Conservation (phyloP, 2,329 filamentous ascomycete species). For the Trichoderma lentiforme region DNA sequence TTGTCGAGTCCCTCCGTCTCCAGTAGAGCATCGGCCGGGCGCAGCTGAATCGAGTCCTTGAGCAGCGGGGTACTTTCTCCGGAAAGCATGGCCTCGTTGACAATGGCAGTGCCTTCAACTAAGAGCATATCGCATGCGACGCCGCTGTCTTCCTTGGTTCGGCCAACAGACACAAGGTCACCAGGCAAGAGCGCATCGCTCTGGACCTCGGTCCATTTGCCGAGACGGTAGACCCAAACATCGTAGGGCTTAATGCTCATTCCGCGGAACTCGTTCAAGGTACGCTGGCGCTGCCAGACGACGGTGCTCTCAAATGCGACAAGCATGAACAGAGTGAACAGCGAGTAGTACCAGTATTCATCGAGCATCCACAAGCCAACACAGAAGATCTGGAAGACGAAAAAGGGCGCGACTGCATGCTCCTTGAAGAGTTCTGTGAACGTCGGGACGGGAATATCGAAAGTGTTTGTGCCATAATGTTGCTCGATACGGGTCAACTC, state of each 20-base stretch:
- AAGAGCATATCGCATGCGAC: conserved; percentile 97
- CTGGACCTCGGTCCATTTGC: conserved; percentile 82
- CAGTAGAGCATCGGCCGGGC: conserved; percentile 73
- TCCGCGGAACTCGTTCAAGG: conserved; percentile 90
- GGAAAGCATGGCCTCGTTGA: conserved; percentile 99
- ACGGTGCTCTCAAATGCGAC: conserved; percentile 97
- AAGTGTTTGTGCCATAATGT: conserved; percentile 93
- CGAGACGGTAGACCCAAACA: conserved; percentile 82
- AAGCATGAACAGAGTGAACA: conserved; percentile 98
- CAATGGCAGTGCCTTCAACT: conserved; percentile 91
- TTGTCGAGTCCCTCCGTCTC: conserved; percentile 93
- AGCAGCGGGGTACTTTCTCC: conserved; percentile 95
- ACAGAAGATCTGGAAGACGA: conserved; percentile 98
- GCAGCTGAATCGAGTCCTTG: conserved; percentile 92
- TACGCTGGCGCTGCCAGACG: conserved; percentile 97
- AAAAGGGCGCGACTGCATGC: conserved; percentile 97
- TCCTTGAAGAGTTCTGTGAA: conserved; percentile 97
- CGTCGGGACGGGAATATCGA: conserved; percentile 94
- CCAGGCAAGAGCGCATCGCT: conserved; percentile 92
- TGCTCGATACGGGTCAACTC: conserved; percentile 79
- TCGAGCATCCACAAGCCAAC: conserved; percentile 98
- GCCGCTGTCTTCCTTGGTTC: conserved; percentile 94
- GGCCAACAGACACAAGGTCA: conserved; percentile 85
- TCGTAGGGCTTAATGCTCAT: conserved; percentile 99
- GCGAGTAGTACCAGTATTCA: conserved; percentile 99